These are phyloP conservation scores for Cystobasidiaceae sp. DNA, from an alignment of 1,284 basidiomycete species.

Conservation along the genomic window DNA sequence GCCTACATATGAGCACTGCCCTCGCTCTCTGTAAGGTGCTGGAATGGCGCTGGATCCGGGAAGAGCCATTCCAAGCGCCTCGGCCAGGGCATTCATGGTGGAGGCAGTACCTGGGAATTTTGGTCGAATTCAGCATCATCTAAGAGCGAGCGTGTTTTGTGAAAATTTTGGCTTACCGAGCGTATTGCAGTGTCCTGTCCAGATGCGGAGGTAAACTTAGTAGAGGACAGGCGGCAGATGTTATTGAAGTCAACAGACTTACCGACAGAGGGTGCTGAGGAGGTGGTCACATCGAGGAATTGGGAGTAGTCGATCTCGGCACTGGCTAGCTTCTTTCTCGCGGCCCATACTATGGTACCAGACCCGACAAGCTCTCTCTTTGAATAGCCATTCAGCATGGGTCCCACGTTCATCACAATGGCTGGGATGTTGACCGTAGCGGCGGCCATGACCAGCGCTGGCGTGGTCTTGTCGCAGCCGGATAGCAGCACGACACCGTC, in stretches of 20 bases:
- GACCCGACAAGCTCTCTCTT: conserved; percentile 46
- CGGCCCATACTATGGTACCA: conserved; percentile 47
- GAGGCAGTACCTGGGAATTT: conserved; percentile 81
- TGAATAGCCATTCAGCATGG: conserved; percentile 47
- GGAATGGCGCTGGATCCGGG: conserved; percentile 55
- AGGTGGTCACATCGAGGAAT: conserved; percentile 45
- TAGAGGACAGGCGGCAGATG: no score
- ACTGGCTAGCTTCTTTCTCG: conserved; percentile 42
- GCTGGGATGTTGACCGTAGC: conserved; percentile 48
- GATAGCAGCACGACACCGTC: conserved; percentile 48
- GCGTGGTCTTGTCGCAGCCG: conserved; percentile 49
- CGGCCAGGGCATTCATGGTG: conserved; percentile 88
- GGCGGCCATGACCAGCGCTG: conserved; percentile 45
- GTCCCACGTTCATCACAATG: conserved; percentile 44
- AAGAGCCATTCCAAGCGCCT: conserved; percentile 89
- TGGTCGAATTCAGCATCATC: conserved; percentile 5
- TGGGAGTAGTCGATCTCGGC: conserved; percentile 45
- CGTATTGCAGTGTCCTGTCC: conserved; percentile 48
- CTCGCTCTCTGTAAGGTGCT: conserved; percentile 24
- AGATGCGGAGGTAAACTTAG: background rate
- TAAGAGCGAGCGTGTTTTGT: no score
- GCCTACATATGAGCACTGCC: conserved; percentile 22
- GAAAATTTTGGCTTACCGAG: conserved; percentile 44
- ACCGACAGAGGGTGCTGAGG: conserved; percentile 44
- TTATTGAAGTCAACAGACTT: background rate